phyloP scores from a whole-genome alignment of 129 eudicot species.

The Cynara cardunculus region DNA sequence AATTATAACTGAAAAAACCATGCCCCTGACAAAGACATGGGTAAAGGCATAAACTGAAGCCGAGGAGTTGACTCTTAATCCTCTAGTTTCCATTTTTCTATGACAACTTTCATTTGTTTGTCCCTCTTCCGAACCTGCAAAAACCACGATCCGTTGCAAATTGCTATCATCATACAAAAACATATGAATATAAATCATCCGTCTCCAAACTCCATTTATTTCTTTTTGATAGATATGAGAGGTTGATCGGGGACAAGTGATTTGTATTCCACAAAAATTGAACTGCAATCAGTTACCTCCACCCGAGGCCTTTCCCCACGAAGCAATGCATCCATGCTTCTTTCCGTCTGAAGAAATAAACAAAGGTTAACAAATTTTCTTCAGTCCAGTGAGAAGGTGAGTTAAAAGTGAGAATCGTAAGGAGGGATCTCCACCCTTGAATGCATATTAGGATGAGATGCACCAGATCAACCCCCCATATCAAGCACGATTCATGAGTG shows the following conservation, averaged over 20 bases:
- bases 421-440: too few species aligned
- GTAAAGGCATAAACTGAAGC: too few species aligned
- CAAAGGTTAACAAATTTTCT: not conserved
- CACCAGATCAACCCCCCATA: too few species aligned
- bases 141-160: not conserved
- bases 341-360: conserved; percentile 45
- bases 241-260: not conserved
- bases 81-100: conserved; percentile 56
- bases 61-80: too few species aligned
- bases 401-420: too few species aligned
- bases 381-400: too few species aligned
- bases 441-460: too few species aligned
- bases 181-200: not conserved
- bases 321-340: conserved; percentile 74
- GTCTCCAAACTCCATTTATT: not conserved
- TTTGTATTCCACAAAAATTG: not conserved
- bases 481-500: too few species aligned
- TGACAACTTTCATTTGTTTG: conserved; percentile 53
- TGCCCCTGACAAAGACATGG: too few species aligned
- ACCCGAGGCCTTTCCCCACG: conserved; percentile 63
- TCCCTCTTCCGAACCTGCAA: conserved; percentile 70
- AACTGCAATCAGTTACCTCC: conserved; percentile 52
- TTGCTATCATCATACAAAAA: not conserved
- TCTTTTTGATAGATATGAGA: not conserved
- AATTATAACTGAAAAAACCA: too few species aligned